Evolutionary conservation across 768 basidiomycete species (phyloP), one percentile per base, ranked within the genome.

Genomic region (Mrakia frigida): DNA sequence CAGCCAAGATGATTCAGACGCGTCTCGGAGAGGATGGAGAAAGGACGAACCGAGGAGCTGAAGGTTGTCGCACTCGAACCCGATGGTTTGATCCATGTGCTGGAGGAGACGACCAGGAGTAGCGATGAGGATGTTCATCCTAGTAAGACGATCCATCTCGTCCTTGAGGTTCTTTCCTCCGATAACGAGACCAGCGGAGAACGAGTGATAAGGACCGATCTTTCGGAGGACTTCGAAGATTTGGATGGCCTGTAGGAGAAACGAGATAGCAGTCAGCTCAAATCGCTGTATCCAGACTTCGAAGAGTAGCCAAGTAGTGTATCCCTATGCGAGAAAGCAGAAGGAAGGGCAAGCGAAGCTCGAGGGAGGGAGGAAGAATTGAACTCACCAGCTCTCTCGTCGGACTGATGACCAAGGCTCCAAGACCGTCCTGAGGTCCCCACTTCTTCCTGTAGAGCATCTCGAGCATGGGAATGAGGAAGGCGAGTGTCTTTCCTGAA

Each of bases 81-180:
- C 95, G 73, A 94, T 88, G 4, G 97, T 98, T 83, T 98, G 94
- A 82, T 98, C 97, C 91, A 99, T 92, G 83, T 99, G 97, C 80
- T 99, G 97, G 63, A 99, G 85, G 60, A 99, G 85, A 63, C 96
- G 88, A 35, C 96, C 96, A 6, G 96, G 96, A 6, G 96, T 98
- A 2, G 96, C 96, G 23, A 99, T 92, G n/a, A 99, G 88, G 76
- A 99, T 97, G 80, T 99, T 99, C 94, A 98, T 98, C 59, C 92
- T 87, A 14, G 90, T 87, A 60, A 99, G 83, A 10, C 96, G 87
- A 31, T 95, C 94, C 72, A 82, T 80, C 82, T 99, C 96, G 78
- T 96, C 94, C 82, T 94, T 94, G 69, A 98, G 83, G 80, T 90
- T 93, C 86, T 98, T 99, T 63, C 96, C 96, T 9, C 96, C 96